Base-by-base conservation (phyloP, 768 basidiomycete species). In the Rhizopogon vinicolor region DNA sequence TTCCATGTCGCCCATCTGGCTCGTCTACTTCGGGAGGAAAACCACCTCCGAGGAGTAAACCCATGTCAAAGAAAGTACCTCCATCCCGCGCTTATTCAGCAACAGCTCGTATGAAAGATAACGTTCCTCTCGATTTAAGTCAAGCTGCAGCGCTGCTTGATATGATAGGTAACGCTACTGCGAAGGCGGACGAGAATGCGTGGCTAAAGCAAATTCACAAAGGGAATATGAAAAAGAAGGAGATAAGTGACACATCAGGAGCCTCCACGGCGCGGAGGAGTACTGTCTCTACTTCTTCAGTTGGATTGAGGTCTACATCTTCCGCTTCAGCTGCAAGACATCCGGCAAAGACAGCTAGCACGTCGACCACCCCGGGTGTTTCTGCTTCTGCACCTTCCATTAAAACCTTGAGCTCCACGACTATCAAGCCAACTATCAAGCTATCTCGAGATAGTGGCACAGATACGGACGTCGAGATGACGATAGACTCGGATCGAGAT, bases 141-240 rank as follows among this genome's bases (percentile, higher is more conserved):
- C 19, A 8, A 14, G 13, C 35, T 7, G 48, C 48, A 9, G 19
- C 8, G 5, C 19, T 37, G 5, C 19, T 49, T 16, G 33, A 22
- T 22, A 37, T 69, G 16, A 65, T 69, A 42, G 58, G 58, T 29
- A 57, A 65, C n/a, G 57, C 60, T 7, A 61, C 60, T 33, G 61
- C 41, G 25, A 52, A 62, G n/a, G 18, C 67, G 16, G 68, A 69
- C 28, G 56, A 57, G 35, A 67, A 71, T 44, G 56, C 68, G 10
- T 50, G 50, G 42, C 65, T 60, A 55, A 69, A 69, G 54, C 63
- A 71, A 44, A 57, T 52, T 13, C 25, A 19, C 50, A 18, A 58
- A 31, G n/a, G 60, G 7, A 56, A 62, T 6, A 50, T 58, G 51
- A 42, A 61, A 58, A 28, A 62, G 53, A 35, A 51, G 56, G 6